phyloP scores from a whole-genome alignment of 306 rosid species.

The Sicyos edulis region DNA sequence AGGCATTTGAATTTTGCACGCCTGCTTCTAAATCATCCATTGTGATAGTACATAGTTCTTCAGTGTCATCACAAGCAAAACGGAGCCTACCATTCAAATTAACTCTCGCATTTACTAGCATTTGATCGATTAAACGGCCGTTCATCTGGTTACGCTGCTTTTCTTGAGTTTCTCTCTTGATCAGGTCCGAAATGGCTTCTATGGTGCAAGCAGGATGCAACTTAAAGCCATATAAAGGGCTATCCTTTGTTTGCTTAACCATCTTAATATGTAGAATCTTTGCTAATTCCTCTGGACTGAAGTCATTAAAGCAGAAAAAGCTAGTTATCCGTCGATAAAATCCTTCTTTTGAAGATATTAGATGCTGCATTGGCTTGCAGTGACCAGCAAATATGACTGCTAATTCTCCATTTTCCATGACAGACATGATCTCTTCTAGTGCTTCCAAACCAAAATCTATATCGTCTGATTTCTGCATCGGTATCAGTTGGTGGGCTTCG shows the following conservation, averaged over 20 bases:
- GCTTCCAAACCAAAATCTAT: slow-evolving; percentile 97
- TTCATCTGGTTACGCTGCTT: slow-evolving; percentile 76
- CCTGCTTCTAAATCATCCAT: slow-evolving; percentile 76
- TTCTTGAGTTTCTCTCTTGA: slow-evolving; percentile 55
- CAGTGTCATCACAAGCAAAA: slow-evolving; percentile 79
- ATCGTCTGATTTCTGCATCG: slow-evolving; percentile 88
- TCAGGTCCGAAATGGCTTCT: slow-evolving; percentile 53
- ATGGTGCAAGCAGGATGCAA: slow-evolving; percentile 58
- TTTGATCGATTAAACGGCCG: slow-evolving; percentile 74
- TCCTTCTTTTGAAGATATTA: slow-evolving; percentile 84
- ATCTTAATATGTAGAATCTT: slow-evolving; percentile 80
- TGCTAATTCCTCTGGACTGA: slow-evolving; percentile 67
- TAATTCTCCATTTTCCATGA: slow-evolving; percentile 90
- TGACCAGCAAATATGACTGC: slow-evolving; percentile 94
- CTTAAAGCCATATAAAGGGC: slow-evolving; percentile 78
- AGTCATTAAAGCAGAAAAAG: slow-evolving; percentile 78
- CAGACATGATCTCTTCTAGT: slow-evolving; percentile 95
- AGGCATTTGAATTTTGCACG: slow-evolving; percentile 18
- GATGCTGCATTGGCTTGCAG: slow-evolving; percentile 85
- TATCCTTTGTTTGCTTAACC: slow-evolving; percentile 49
- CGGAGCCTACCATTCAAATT: slow-evolving; percentile 76
- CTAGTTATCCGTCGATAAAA: slow-evolving; percentile 92
- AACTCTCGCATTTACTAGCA: slow-evolving; percentile 85
- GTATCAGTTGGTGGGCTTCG: slow-evolving; percentile 89
- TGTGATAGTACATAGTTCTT: slow-evolving; percentile 72